Conservation (phyloP, 192 early-diverging fungal genomes). For the Rhizophagus sp. region DNA sequence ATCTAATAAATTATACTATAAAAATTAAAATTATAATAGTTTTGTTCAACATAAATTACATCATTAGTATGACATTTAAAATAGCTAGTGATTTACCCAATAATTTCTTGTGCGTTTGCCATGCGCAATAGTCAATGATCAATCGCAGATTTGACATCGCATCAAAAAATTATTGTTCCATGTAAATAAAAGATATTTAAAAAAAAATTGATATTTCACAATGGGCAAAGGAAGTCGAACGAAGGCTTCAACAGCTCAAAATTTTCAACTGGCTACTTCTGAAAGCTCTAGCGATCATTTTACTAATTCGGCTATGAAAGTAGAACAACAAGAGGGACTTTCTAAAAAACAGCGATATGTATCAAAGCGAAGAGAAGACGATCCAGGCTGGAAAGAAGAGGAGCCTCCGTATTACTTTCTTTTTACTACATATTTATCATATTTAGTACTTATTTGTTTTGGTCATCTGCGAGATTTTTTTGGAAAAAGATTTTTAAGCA, state of each 20-base stretch:
- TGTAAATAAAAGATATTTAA: no score
- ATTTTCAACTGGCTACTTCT: neutral
- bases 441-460: constrained; percentile 90
- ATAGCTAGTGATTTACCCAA: no score
- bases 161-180: no score
- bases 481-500: constrained; percentile 73
- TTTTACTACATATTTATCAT: constrained; percentile 93
- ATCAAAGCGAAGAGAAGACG: constrained; percentile 17
- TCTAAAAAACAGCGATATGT: constrained; percentile 17
- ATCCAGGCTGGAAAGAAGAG: constrained; percentile 51
- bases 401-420: constrained; percentile 80
- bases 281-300: constrained; percentile 3
- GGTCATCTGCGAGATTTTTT: constrained; percentile 94
- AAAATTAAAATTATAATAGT: no score
- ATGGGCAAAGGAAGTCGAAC: constrained; percentile 32
- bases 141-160: no score
- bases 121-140: no score
- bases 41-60: no score
- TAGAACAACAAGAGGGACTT: neutral
- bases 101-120: no score
- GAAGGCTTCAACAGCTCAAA: neutral
- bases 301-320: neutral
- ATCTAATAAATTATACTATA: no score
- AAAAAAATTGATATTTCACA: neutral
- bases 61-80: no score